phyloP scores from a whole-genome alignment of 1,284 basidiomycete genomes.

The Termitomyces sp. region DNA sequence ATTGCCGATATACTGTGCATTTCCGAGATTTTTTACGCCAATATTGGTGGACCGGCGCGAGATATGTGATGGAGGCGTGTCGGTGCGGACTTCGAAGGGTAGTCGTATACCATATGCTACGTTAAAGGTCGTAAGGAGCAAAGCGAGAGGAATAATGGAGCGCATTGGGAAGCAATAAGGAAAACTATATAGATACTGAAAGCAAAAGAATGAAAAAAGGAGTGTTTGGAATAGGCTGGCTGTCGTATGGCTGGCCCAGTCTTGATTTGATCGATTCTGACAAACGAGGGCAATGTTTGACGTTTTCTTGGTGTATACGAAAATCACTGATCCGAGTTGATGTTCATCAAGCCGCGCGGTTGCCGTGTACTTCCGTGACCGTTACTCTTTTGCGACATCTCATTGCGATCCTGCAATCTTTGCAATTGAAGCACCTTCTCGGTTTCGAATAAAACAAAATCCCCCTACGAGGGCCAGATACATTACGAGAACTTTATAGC shows the following conservation, averaged over 20 bases:
- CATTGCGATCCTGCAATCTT: neutral
- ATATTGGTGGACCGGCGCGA: slow-evolving; percentile 29
- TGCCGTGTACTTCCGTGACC: neutral
- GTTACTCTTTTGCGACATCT: neutral
- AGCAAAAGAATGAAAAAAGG: slow-evolving; percentile 11
- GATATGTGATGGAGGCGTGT: slow-evolving; percentile 14
- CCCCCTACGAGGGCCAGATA: neutral
- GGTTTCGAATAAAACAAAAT: neutral
- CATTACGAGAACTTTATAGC: neutral
- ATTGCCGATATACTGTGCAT: slow-evolving; percentile 56
- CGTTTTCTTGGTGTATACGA: neutral
- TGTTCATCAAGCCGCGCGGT: neutral
- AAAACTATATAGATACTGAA: slow-evolving; percentile 15
- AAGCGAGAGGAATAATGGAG: slow-evolving; percentile 41
- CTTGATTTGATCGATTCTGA: neutral
- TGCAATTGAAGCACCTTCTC: neutral
- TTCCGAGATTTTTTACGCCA: slow-evolving; percentile 53
- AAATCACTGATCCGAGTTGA: neutral
- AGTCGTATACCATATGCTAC: slow-evolving; percentile 38
- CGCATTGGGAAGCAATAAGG: slow-evolving; percentile 31
- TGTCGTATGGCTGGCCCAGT: slow-evolving; percentile 6
- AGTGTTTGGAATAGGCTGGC: slow-evolving; percentile 5
- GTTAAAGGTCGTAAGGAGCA: slow-evolving; percentile 37
- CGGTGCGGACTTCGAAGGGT: slow-evolving; percentile 30
- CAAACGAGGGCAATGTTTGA: slow-evolving; percentile 1